Conservation (phyloP, 441 rosid species). For the Aquilaria agallochum region DNA sequence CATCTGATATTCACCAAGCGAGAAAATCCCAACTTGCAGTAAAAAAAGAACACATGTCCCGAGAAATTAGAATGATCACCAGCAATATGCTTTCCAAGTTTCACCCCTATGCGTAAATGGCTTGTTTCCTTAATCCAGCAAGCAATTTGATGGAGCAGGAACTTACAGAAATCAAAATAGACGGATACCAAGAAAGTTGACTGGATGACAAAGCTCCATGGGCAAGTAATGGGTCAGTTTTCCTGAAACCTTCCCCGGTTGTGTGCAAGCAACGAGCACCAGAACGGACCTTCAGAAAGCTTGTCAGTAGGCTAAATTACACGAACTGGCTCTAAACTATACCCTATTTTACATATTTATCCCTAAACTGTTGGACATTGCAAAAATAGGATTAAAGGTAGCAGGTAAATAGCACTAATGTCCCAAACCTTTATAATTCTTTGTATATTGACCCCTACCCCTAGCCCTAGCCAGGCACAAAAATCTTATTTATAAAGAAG, state of each 20-base stretch:
- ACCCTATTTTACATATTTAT: too few relatives aligned
- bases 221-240: background rate
- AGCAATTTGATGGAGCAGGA: constrained; percentile 1
- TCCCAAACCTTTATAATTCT: too few relatives aligned
- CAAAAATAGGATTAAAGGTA: too few relatives aligned
- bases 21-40: constrained; percentile 1
- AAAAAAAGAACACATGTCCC: background rate
- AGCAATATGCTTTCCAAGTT: background rate
- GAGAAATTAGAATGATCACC: background rate
- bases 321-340: too few relatives aligned
- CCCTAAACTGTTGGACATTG: too few relatives aligned
- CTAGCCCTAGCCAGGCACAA: too few relatives aligned
- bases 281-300: too few relatives aligned
- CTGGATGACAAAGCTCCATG: background rate
- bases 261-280: too few relatives aligned
- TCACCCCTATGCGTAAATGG: background rate
- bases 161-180: constrained; percentile 1
- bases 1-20: background rate
- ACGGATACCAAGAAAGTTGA: constrained; percentile 3
- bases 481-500: too few relatives aligned
- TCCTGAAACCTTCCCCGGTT: background rate
- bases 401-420: too few relatives aligned
- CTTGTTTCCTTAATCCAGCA: background rate
- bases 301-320: too few relatives aligned
- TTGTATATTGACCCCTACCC: too few relatives aligned